Evolutionary conservation across 1,284 basidiomycete genomes (phyloP).

Genomic region (Boletellus dicymbophilus): DNA sequence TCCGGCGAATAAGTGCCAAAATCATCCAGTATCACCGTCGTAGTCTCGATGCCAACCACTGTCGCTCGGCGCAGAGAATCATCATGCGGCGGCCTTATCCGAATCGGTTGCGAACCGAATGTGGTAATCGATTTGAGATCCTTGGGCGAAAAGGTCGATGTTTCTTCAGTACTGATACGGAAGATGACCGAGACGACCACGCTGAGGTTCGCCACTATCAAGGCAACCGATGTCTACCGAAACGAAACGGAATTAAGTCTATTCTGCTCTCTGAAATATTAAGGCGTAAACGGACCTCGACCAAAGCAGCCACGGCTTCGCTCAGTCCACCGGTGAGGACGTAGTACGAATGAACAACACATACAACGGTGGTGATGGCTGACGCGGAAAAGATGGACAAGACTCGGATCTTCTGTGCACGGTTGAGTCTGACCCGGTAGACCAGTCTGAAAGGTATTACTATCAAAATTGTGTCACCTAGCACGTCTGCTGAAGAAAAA

Average conservation of each 20-base stretch:
- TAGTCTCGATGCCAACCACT: conserved; percentile 1
- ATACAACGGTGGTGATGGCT: not conserved
- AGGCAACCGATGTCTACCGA: not conserved
- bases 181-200: conserved; percentile 2
- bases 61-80: not conserved
- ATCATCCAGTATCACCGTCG: conserved; percentile 1
- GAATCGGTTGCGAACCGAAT: not conserved
- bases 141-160: not conserved
- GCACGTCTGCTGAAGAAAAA: not conserved
- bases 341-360: not conserved
- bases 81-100: not conserved
- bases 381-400: conserved; percentile 2
- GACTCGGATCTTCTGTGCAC: conserved; percentile 1
- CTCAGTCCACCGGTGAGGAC: not conserved
- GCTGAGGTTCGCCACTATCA: not conserved
- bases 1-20: not conserved
- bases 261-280: not conserved
- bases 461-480: conserved; percentile 1
- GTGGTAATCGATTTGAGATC: not conserved
- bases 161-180: conserved; percentile 1
- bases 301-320: not conserved
- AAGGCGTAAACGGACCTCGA: not conserved
- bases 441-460: not conserved
- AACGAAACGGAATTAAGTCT: not conserved
- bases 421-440: not conserved